Evolutionary conservation across 306 rosid species (phyloP).

Genomic region (Pachyrhizus erosus): DNA sequence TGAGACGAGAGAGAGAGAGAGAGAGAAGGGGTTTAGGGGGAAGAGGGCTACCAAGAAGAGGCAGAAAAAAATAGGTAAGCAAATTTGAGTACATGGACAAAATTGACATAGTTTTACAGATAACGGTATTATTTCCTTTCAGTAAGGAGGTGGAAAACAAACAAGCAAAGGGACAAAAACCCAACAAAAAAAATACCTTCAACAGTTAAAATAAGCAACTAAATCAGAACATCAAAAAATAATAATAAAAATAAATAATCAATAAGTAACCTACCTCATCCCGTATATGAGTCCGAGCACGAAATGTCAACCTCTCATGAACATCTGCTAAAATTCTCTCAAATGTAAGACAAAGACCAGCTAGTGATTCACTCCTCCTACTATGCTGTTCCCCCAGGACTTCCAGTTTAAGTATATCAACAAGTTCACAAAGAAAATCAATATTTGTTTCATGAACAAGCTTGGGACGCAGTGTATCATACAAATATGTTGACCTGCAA

Average conservation of each 20-base stretch:
- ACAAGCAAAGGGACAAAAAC: slow-evolving; percentile 12
- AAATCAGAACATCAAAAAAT: not conserved
- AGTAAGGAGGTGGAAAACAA: slow-evolving; percentile 21
- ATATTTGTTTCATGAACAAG: slow-evolving; percentile 95
- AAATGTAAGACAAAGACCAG: slow-evolving; percentile 86
- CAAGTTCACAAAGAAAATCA: slow-evolving; percentile 94
- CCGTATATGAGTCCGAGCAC: slow-evolving; percentile 91
- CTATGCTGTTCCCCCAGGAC: slow-evolving; percentile 84
- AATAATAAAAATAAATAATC: slow-evolving; percentile 13
- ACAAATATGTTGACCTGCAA: slow-evolving; percentile 88
- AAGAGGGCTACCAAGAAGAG: not conserved
- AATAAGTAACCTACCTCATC: slow-evolving; percentile 76
- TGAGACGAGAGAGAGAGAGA: not conserved
- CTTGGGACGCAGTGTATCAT: slow-evolving; percentile 93
- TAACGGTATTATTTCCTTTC: slow-evolving; percentile 9
- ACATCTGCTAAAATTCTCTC: slow-evolving; percentile 97
- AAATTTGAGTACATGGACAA: slow-evolving; percentile 2
- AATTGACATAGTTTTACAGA: slow-evolving; percentile 7
- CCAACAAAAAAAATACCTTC: slow-evolving; percentile 6
- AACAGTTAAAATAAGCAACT: not conserved
- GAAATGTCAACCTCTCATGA: slow-evolving; percentile 94
- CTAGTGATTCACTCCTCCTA: slow-evolving; percentile 81
- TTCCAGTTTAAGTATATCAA: slow-evolving; percentile 93
- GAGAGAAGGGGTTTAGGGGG: not conserved
- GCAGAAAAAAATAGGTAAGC: not conserved